Evolutionary conservation across 1,284 basidiomycete species (phyloP), one percentile per base, ranked within the genome.

Genomic region (Coniophora puteana): DNA sequence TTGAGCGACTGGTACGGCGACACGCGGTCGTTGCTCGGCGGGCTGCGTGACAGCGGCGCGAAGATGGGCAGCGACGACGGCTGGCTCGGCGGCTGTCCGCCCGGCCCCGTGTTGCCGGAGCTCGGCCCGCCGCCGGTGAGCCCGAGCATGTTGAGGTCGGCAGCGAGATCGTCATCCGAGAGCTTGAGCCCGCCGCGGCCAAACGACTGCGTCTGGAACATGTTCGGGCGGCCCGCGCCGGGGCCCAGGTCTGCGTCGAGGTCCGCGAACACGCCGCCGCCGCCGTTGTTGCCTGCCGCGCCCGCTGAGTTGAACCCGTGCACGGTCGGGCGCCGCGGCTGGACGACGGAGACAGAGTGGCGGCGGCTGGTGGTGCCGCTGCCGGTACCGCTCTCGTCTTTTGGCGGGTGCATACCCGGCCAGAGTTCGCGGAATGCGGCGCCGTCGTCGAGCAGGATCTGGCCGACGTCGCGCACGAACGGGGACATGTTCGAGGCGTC

Each of bases 321-420:
- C 45, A 82, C 66, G 41, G 76, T 76, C 4, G 79, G 80, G 45
- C 81, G 65, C 12, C 84, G 71, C 0, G 84, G 81, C 57, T 83
- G 86, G 13, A 92, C 86, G 45, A 93, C 80, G 44, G 86, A 90
- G 48, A 94, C 89, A 46, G 85, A 89, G 54, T 93, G 91, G 27
- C 91, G 69, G 32, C 91, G 69, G 52, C 85, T 89, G 8, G 89
- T 90, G 2, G 87, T 84, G 1, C 90, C 91, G 53, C 87, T 89
- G 1, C 75, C 76, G 13, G 71, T 69, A 17, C 76, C 77, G 40
- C 71, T 73, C 57, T 83, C 80, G 48, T 81, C 76, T 34, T 73
- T 67, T 5, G 73, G 76, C 0, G 71, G 76, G 46, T 78, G 68
- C 69, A 76, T 76, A 22, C 77, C 79, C 0, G 76, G 71, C 83